Evolutionary conservation across 495 filamentous ascomycete species (phyloP), one percentile per base, ranked within the genome.

Genomic region (Beverwykella pulmonaria): DNA sequence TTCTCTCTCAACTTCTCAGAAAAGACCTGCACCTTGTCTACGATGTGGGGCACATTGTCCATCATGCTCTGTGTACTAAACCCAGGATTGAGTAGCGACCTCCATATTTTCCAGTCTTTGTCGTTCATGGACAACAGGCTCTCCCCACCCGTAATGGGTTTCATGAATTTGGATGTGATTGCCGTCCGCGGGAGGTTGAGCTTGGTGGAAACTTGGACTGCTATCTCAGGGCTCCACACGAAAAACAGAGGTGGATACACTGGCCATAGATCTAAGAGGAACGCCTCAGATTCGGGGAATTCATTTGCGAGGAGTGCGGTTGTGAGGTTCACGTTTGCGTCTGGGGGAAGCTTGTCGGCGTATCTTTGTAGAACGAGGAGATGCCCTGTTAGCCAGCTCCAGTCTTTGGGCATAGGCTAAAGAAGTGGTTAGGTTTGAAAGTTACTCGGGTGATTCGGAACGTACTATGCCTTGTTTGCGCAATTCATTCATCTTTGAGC

Each of bases 21-120:
- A 41, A 62, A 68, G 6, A 48, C 44, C 17, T 48, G 4, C 4
- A 48, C 44, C 77, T 8, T 6, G 4, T 25, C 20, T 2, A 53
- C 20, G 2, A 53, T 25, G 9, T 29, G 22, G 3, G 20, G 49
- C 2, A 53, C 49, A 26, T 53, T 65, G 17, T 61, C 74, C 63
- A 75, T 66, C 20, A 78, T 50, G 67, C 75, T 65, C 12, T 39
- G 39, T 4, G 34, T 59, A 1, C 63, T 61, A 59, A 77, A 78
- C 0, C 73, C 74, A 4, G 76, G 75, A 41, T 76, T 74, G 67
- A 77, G 78, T 36, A 74, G 68, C 14, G 53, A 41, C 36, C 76
- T 49, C 70, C 68, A 74, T 19, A 27, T 53, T 48, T 76, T 72
- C 66, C 75, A 76, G 56, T 70, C 62, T 20, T 63, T 26, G 20